Base-by-base conservation (phyloP, 768 basidiomycete genomes). In the Zangia roseola region DNA sequence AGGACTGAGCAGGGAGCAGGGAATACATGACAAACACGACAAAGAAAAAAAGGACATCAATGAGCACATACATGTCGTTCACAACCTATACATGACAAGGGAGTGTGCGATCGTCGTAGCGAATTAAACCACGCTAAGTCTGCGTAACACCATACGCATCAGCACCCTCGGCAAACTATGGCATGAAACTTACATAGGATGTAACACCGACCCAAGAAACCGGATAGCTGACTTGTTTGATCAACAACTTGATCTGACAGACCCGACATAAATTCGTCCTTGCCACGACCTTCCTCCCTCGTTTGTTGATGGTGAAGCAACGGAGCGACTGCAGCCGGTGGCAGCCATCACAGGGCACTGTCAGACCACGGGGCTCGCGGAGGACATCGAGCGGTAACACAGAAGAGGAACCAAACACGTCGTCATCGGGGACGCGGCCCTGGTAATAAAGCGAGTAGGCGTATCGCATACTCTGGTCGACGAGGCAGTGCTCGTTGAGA, bases 171-270 rank as follows among this genome's bases (percentile, higher is more conserved):
- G 13, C 9, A 10, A 17, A 10, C 21, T 16, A 33, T 14, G 23
- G 25, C 14, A 2, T 0, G 6, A 7, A 12, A 61, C 62, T 44
- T 17, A 54, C 62, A 34, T 53, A 47, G 17, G 44, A 33, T 2
- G 57, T 14, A 37, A 65, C 58, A 2, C 26, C 24, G 24, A 66
- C 40, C 65, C 65, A 66, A 20, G 16, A 37, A 0, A 61, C 55
- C 0, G 62, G 65, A 9, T 56, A 40, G 8, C 52, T 13, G 19
- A 55, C 54, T n/a, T 63, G 26, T 14, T 53, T 60, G 26, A 66
- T 57, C 55, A 67, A 50, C 38, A 62, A 8, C 47, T 67, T 67
- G 58, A 66, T 67, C 49, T 66, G 65, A 19, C 65, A 66, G 14
- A 63, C 45, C 1, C 64, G 63, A 35, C 64, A 66, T 4, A 66